A percentile compares a stretch with the other conserved stretches of the same genome.
phyloP scores from a whole-genome alignment of 192 early-diverging fungal genomes.

The Mycoemilia scoparia region DNA sequence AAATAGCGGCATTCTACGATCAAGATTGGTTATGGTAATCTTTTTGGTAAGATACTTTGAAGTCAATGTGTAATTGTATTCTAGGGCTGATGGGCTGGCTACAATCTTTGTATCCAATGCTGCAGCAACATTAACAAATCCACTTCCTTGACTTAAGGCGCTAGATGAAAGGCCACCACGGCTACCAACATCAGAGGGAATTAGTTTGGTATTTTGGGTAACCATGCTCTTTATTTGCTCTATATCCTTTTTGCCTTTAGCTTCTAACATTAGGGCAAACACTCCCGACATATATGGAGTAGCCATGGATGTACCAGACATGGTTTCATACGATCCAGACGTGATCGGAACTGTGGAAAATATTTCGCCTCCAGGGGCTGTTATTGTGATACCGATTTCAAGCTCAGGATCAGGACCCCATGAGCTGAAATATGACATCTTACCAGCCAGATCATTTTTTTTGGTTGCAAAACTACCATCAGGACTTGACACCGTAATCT shows the following conservation, averaged over 20 bases:
- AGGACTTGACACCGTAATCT: constrained; percentile 5
- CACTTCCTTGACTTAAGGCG: constrained; percentile 47
- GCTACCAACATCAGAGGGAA: constrained; percentile 13
- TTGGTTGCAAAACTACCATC: constrained; percentile 9
- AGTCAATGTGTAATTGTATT: constrained; percentile 31
- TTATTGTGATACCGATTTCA: constrained; percentile 36
- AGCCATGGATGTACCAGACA: constrained; percentile 74
- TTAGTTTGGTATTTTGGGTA: constrained; percentile 32
- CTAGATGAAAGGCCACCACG: constrained; percentile 27
- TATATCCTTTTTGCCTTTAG: constrained; percentile 11
- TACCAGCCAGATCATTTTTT: constrained; percentile 20
- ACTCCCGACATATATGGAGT: constrained; percentile 53
- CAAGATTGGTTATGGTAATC: not conserved
- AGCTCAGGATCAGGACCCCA: constrained; percentile 45
- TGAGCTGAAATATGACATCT: constrained; percentile 39
- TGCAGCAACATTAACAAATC: constrained; percentile 49
- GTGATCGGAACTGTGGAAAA: constrained; percentile 37
- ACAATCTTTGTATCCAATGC: constrained; percentile 33
- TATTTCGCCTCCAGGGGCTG: constrained; percentile 50
- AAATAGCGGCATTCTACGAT: too few species aligned
- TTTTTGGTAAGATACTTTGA: not conserved
- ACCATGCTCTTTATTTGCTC: constrained; percentile 16
- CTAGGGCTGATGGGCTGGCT: constrained; percentile 36
- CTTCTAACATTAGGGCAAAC: constrained; percentile 42
- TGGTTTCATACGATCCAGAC: constrained; percentile 17